These are phyloP conservation scores for Candida khao-thaluensis DNA, from an alignment of 805 yeast genomes.

Conservation along the genomic window DNA sequence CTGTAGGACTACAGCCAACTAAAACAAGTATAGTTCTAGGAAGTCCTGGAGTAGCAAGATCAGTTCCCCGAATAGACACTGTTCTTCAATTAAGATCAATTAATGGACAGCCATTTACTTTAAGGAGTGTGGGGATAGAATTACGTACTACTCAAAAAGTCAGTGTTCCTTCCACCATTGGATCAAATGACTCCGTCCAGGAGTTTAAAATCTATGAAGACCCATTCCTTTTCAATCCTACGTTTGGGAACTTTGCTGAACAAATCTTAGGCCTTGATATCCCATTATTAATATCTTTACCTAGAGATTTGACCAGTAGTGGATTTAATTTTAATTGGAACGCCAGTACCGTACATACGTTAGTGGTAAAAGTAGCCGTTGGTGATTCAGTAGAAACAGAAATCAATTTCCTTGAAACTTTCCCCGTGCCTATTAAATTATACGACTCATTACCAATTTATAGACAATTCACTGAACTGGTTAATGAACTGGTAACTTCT, in stretches of 20 bases:
- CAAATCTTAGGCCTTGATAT: constrained; percentile 52
- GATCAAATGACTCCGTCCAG: constrained; percentile 34
- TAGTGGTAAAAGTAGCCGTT: constrained; percentile 39
- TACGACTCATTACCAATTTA: constrained; percentile 59
- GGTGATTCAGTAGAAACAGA: constrained; percentile 35
- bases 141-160: constrained; percentile 53
- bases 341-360: constrained; percentile 47
- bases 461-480: constrained; percentile 54
- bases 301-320: constrained; percentile 52
- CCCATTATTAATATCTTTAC: constrained; percentile 57
- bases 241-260: constrained; percentile 40
- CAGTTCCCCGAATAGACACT: constrained; percentile 58
- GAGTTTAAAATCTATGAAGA: constrained; percentile 36
- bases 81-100: constrained; percentile 53
- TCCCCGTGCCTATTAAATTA: constrained; percentile 54
- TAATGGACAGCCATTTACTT: constrained; percentile 44
- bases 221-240: constrained; percentile 36
- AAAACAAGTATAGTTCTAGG: constrained; percentile 57
- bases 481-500: constrained; percentile 43
- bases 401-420: constrained; percentile 28
- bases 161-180: constrained; percentile 37
- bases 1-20: constrained; percentile 46
- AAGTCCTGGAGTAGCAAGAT: constrained; percentile 67
- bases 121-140: constrained; percentile 49
- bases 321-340: constrained; percentile 47